phyloP scores from a whole-genome alignment of 2,329 filamentous ascomycete genomes.

The Phialophora chinensis region DNA sequence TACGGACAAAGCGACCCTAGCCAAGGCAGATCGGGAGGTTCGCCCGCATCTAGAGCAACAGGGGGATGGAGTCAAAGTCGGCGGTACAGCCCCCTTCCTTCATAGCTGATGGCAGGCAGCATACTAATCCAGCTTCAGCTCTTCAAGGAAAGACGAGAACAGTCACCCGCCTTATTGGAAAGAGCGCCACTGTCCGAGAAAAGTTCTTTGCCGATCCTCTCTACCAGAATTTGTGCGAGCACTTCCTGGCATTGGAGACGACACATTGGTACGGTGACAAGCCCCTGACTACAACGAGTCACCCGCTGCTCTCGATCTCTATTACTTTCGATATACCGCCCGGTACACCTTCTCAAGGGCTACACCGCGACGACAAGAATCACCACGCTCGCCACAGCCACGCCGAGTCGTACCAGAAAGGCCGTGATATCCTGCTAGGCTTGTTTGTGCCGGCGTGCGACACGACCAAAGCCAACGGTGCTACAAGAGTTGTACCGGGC shows the following conservation, averaged over 20 bases:
- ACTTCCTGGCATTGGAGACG: slow-evolving; percentile 47
- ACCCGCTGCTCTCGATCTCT: slow-evolving; percentile 47
- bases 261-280: slow-evolving; percentile 45
- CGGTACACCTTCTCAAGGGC: slow-evolving; percentile 43
- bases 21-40: slow-evolving; percentile 41
- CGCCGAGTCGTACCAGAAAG: slow-evolving; percentile 38
- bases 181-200: slow-evolving; percentile 47
- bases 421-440: slow-evolving; percentile 47
- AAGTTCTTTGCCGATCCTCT: slow-evolving; percentile 46
- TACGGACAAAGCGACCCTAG: slow-evolving; percentile 41
- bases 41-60: slow-evolving; percentile 42
- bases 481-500: slow-evolving; percentile 48
- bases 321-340: slow-evolving; percentile 49
- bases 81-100: slow-evolving; percentile 26
- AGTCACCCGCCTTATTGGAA: slow-evolving; percentile 46
- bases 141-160: slow-evolving; percentile 47
- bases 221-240: slow-evolving; percentile 44
- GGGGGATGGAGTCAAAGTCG: slow-evolving; percentile 39
- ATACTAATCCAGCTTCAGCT: slow-evolving; percentile 30
- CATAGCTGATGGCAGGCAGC: slow-evolving; percentile 14
- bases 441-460: slow-evolving; percentile 49
- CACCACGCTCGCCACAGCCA: slow-evolving; percentile 46
- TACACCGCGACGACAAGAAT: slow-evolving; percentile 51
- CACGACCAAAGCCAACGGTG: slow-evolving; percentile 46
- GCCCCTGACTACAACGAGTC: slow-evolving; percentile 43